phyloP scores from a whole-genome alignment of 768 basidiomycete genomes.

The Pulveroboletus sp. region DNA sequence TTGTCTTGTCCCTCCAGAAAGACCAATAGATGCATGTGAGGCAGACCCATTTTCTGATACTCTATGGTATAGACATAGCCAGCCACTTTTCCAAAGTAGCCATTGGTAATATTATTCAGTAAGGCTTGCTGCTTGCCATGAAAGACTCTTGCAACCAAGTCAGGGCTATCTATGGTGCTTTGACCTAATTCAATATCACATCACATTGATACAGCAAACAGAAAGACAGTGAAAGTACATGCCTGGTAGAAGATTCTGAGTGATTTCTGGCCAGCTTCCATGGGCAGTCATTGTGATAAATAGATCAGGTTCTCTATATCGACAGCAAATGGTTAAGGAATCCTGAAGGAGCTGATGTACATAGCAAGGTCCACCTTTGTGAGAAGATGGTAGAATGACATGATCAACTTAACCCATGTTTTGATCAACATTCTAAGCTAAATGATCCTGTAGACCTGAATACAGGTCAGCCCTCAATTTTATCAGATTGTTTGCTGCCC shows the following conservation, averaged over 20 bases:
- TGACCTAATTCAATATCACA: slow-evolving; percentile 24
- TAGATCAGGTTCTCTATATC: slow-evolving; percentile 22
- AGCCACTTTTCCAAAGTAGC: slow-evolving; percentile 35
- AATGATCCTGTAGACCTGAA: no score
- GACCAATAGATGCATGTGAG: slow-evolving; percentile 35
- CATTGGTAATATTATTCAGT: slow-evolving; percentile 33
- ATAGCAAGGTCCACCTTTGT: slow-evolving; percentile 36
- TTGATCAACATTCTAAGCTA: no score
- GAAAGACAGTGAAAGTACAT: no score
- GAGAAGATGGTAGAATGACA: slow-evolving; percentile 33
- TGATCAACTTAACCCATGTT: neutral
- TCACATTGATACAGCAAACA: no score
- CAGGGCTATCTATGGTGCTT: slow-evolving; percentile 40
- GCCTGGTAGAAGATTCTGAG: slow-evolving; percentile 34
- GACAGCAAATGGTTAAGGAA: slow-evolving; percentile 40
- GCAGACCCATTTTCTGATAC: slow-evolving; percentile 54
- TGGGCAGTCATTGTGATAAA: slow-evolving; percentile 46
- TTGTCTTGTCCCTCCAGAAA: no score
- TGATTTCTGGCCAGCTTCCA: slow-evolving; percentile 46
- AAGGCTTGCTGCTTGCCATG: slow-evolving; percentile 35
- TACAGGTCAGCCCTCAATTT: no score
- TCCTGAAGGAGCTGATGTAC: slow-evolving; percentile 46
- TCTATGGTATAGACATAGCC: slow-evolving; percentile 50
- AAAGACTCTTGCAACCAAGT: slow-evolving; percentile 46
- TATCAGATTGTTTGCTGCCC: no score